Evolutionary conservation across 2,329 filamentous ascomycete species (phyloP), one percentile per base, ranked within the genome.

Genomic region (Exophiala mesophila): DNA sequence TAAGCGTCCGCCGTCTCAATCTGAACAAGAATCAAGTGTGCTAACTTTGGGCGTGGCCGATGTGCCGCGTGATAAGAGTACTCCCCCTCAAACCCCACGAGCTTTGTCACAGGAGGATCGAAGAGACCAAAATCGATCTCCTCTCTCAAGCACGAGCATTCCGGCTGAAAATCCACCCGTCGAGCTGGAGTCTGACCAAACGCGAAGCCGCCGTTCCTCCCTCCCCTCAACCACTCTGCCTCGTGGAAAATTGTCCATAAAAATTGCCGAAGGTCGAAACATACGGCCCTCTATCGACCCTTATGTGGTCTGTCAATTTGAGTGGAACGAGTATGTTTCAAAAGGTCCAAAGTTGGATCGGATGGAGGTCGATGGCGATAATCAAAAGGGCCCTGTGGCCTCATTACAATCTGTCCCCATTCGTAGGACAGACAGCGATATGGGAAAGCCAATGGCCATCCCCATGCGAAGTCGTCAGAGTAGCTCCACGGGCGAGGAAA

Each of bases 381-480:
- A 82, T 59, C 73, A 44, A 52, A 69, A 73, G 63, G 58, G 67
- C 66, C 58, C 77, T 74, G 53, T 74, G 68, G 55, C 70, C 56
- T 34, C 55, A 9, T 60, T 70, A 41, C 74, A 76, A 24, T 74
- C 77, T 19, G 72, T 81, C 43, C 70, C 78, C 1, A 81, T 83
- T 45, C 76, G 80, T 57, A 76, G 83, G 44, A 80, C 84, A 49
- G 84, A 82, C 44, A 92, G 86, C 60, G 88, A 94, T 56, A 83
- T 83, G 20, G 86, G 88, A 19, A 78, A 83, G 39, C 78, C 88
- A 12, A 90, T 96, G 82, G 87, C 88, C 21, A 97, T 98, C 53
- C 92, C 92, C 2, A 96, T 97, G 88, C 83, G 84, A 58, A 97
- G 89, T 63, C 82, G 92, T 41, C 92, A 97, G 63, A 97, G 90